Base-by-base conservation (phyloP, 1,284 basidiomycete genomes). In the Moesziomyces parantarcticus region DNA sequence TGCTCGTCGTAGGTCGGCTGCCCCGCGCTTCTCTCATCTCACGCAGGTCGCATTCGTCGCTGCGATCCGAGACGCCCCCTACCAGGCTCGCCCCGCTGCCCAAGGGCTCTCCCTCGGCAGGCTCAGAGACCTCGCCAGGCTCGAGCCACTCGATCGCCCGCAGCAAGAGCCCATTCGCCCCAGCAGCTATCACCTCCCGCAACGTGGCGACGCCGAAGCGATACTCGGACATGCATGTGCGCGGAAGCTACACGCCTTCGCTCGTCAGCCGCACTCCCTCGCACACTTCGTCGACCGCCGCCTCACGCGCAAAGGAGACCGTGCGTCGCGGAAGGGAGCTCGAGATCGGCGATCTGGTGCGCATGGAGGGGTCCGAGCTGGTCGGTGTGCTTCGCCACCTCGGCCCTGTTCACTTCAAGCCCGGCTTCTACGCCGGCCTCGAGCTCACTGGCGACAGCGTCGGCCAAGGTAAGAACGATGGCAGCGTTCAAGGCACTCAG, bases 401-500 rank as follows among this genome's bases (percentile, higher is more conserved):
- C 42, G 81, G 81, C 3, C 65, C 76, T 0, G 79, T 83, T 13
- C 50, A 77, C 3, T 73, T 73, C 66, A 75, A 73, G 44, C 52
- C 70, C 14, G 81, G 79, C 32, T 61, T 65, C 55, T 83, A 73
- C 52, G 81, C 81, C 0, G 81, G 81, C 23, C 67, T 83, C 47
- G 81, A 83, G 58, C 74, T 83, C 5, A 73, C 76, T 4, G 80
- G 79, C 20, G 74, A 73, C 18, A 77, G 77, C 32, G 60, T 60
- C 16, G 94, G 96, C n/a, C 92, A 92, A 82, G 96, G 96, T 2
- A 98, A 98, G 86, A 99, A 99, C 80, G 90, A 98, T 80, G 96
- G 96, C 21, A 89, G 89, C 45, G 94, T 97, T 3, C 88, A 88
- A 71, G 92, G 92, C 43, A 89, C 90, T 46, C 89, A 88, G 80